Evolutionary conservation across 1,139 yeast species (phyloP), one percentile per base, ranked within the genome.

Genomic region (Magnusiomyces fungicola): DNA sequence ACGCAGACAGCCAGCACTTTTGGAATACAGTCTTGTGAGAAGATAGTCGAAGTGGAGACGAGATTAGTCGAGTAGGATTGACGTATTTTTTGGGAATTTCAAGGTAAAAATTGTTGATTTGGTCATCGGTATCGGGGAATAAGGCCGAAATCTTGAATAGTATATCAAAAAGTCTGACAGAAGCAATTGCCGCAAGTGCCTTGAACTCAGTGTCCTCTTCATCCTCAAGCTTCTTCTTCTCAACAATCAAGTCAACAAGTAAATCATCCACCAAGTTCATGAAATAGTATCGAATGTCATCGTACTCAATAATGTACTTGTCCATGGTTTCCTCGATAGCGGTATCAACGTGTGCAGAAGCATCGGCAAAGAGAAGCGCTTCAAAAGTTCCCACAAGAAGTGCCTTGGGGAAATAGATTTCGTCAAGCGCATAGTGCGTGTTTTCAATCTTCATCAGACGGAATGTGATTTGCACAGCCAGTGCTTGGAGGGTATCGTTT

Each of bases 21-120:
- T 90, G 96, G 63, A 83, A 83, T 39, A 79, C 78, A 2, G 77
- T 67, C 61, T 79, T 81, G 66, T 83, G 88, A 43, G 74, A 73
- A 19, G 79, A 69, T 23, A 72, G 68, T 59, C 83, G 82, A 56
- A 54, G 43, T 4, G 61, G 59, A 0, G 61, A 53, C 29, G 74
- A 74, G 24, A 81, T 75, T 10, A 72, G 62, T 19, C 76, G 66
- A 14, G 89, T 86, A 16, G 84, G 75, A 43, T 73, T 70, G 19
- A 72, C 60, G 1, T 72, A 74, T 1, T 65, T 58, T 37, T 71
- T 72, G 38, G 75, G 67, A 34, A 72, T 61, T 10, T 64, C 58
- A 19, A 70, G 68, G 10, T 56, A 68, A 43, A 62, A 59, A n/a
- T 59, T 59, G 12, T 59, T 60, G 21, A 56, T 51, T 39, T 65